Conservation (phyloP, 2,329 filamentous ascomycete species). For the Gnomoniopsis sp. region DNA sequence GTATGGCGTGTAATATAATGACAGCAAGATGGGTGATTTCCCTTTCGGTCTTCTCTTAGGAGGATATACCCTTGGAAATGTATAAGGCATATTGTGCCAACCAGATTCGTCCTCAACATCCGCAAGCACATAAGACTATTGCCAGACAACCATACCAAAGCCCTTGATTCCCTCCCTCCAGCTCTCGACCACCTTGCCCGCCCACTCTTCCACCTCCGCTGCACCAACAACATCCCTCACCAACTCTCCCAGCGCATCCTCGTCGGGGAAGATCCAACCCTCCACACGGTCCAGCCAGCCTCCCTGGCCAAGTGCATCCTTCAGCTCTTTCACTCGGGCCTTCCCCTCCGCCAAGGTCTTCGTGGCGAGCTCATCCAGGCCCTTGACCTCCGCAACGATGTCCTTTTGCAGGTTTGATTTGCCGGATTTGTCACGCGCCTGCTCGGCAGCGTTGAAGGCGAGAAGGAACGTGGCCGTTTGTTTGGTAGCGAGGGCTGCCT, state of each 20-base stretch:
- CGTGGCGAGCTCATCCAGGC: conserved; percentile 23
- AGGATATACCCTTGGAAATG: neutral
- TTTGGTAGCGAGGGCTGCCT: conserved; percentile 31
- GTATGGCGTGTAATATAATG: neutral
- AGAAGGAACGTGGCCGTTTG: conserved; percentile 29
- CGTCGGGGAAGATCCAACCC: conserved; percentile 29
- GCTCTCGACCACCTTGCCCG: conserved; percentile 30
- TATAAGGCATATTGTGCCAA: neutral
- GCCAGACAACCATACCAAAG: conserved; percentile 33
- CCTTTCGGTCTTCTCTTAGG: neutral
- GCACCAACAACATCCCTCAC: conserved; percentile 27
- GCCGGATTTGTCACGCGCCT: conserved; percentile 30
- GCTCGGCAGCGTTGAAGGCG: conserved; percentile 29
- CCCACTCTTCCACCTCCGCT: conserved; percentile 32
- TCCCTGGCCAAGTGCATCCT: conserved; percentile 27
- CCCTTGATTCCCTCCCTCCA: conserved; percentile 37
- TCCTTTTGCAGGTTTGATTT: conserved; percentile 30
- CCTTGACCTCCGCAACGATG: conserved; percentile 30
- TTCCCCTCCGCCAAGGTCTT: conserved; percentile 28
- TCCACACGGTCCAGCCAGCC: conserved; percentile 36
- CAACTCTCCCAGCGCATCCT: conserved; percentile 21
- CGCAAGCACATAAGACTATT: conserved; percentile 21
- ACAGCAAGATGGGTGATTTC: neutral
- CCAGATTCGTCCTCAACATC: neutral
- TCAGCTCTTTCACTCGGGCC: conserved; percentile 29